Evolutionary conservation across 495 filamentous ascomycete species (phyloP).

Genomic region (Neurospora terricola): DNA sequence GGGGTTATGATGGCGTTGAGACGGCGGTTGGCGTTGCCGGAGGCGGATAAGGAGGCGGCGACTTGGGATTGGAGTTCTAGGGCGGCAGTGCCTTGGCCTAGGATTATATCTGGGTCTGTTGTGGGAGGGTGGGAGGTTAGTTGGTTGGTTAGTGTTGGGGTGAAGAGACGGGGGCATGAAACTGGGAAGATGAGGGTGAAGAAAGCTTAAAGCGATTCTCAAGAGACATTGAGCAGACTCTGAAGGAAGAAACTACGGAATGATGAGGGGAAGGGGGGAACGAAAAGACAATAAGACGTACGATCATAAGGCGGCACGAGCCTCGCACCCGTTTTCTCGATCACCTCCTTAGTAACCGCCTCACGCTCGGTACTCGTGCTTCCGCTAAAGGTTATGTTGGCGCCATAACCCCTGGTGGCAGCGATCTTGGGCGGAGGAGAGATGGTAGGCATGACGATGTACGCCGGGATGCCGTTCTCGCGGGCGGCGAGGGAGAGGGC

Average conservation of each 20-base stretch:
- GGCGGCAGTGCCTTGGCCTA: slow-evolving; percentile 82
- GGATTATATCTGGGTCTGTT: slow-evolving; percentile 68
- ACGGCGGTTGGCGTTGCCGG: slow-evolving; percentile 7
- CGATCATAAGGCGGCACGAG: slow-evolving; percentile 83
- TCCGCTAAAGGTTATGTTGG: slow-evolving; percentile 73
- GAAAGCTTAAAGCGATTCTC: not conserved
- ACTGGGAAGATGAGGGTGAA: not conserved
- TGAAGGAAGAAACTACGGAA: not conserved
- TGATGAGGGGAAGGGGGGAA: not conserved
- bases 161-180: not conserved
- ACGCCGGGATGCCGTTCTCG: slow-evolving; percentile 47
- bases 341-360: slow-evolving; percentile 56
- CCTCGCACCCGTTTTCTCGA: slow-evolving; percentile 58
- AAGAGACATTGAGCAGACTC: not conserved
- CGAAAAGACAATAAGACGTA: not conserved
- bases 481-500: slow-evolving; percentile 81
- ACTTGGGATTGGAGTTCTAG: slow-evolving; percentile 55
- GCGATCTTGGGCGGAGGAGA: slow-evolving; percentile 78
- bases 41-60: not conserved
- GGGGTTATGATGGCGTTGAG: slow-evolving; percentile 80
- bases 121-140: not conserved
- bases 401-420: slow-evolving; percentile 65
- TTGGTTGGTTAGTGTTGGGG: not conserved
- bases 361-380: slow-evolving; percentile 73
- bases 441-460: slow-evolving; percentile 87